Percentiles rank a stretch among this genome's conserved stretches.
Conservation (phyloP, 306 rosid species). For the Quercus agrifolia region DNA sequence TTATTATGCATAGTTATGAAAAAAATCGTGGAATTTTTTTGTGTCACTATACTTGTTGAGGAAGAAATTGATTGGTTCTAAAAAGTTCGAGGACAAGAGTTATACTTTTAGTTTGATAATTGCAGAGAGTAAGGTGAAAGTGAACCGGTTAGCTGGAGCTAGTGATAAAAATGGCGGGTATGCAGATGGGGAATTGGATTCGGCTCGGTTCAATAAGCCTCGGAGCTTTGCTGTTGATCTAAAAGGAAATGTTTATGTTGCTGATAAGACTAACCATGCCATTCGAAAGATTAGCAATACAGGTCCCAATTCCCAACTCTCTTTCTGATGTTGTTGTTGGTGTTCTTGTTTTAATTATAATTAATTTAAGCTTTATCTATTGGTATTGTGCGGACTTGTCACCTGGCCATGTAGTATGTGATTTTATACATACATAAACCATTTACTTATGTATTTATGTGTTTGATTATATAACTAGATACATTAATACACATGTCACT, state of each 20-base stretch:
- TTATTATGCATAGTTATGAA: no score
- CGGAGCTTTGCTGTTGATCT: constrained; percentile 56
- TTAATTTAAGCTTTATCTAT: neutral
- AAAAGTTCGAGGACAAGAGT: neutral
- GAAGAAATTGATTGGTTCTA: no score
- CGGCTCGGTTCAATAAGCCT: constrained; percentile 46
- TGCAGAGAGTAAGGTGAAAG: constrained; percentile 36
- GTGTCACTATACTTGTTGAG: no score
- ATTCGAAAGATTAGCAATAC: constrained; percentile 53
- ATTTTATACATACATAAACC: no score
- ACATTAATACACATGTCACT: no score
- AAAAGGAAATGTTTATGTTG: constrained; percentile 68
- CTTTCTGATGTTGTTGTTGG: neutral
- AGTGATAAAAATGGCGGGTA: constrained; percentile 41
- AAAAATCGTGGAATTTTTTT: no score
- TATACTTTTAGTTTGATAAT: neutral
- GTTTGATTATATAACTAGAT: no score
- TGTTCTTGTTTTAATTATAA: neutral
- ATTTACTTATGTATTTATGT: no score
- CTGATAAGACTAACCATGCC: constrained; percentile 40
- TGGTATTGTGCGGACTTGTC: no score
- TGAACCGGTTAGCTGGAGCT: constrained; percentile 44
- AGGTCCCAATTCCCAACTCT: constrained; percentile 28
- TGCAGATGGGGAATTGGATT: constrained; percentile 52
- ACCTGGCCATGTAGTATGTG: no score